These are phyloP conservation scores for Fusarium agapanthi DNA, from an alignment of 2,329 filamentous ascomycete genomes.

Conservation along the genomic window DNA sequence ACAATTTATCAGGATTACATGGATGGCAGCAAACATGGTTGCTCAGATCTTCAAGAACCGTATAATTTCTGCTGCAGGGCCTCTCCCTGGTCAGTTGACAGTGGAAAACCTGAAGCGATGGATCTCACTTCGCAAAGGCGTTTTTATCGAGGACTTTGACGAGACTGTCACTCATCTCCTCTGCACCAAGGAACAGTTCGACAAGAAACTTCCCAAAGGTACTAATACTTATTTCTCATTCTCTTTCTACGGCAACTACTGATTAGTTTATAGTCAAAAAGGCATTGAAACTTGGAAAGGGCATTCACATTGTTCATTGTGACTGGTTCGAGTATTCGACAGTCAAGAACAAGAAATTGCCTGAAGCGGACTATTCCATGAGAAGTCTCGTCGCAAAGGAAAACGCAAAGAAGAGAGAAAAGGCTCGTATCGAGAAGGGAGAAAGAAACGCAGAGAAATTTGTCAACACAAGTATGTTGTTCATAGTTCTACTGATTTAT, in stretches of 20 bases:
- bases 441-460: slow-evolving; percentile 53
- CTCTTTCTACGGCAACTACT: not conserved
- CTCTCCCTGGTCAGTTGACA: slow-evolving; percentile 59
- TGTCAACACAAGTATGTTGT: slow-evolving; percentile 57
- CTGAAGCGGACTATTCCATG: slow-evolving; percentile 55
- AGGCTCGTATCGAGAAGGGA: slow-evolving; percentile 49
- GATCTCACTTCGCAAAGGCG: slow-evolving; percentile 70
- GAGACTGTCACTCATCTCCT: slow-evolving; percentile 76
- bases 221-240: not conserved
- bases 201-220: slow-evolving; percentile 52
- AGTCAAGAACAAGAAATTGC: slow-evolving; percentile 43
- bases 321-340: slow-evolving; percentile 64
- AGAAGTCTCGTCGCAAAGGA: slow-evolving; percentile 42
- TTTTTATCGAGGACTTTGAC: slow-evolving; percentile 60
- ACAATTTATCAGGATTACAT: not conserved
- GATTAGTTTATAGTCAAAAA: slow-evolving; percentile 45
- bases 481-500: not conserved
- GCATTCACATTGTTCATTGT: slow-evolving; percentile 54
- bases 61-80: slow-evolving; percentile 66
- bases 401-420: slow-evolving; percentile 45
- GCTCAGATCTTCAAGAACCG: slow-evolving; percentile 60
- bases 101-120: slow-evolving; percentile 70
- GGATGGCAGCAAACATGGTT: slow-evolving; percentile 38
- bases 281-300: slow-evolving; percentile 48
- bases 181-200: slow-evolving; percentile 69